phyloP scores from a whole-genome alignment of 163 green algal genomes.

The Scenedesmus sp. region DNA sequence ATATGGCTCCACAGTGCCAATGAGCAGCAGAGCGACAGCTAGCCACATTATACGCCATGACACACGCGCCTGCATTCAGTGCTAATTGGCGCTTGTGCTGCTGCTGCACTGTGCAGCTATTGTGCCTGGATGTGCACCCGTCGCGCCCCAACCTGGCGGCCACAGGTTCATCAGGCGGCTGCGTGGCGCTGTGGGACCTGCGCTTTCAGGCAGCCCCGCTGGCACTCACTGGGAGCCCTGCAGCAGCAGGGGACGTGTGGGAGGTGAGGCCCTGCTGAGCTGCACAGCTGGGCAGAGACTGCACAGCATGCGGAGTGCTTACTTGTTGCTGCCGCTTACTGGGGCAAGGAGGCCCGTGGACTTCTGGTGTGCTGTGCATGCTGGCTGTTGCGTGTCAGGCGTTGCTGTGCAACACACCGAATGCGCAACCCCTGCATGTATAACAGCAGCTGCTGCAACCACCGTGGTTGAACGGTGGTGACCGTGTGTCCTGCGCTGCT shows the following conservation, averaged over 20 bases:
- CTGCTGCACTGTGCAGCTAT: slow-evolving; percentile 1
- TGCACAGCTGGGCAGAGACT: not conserved
- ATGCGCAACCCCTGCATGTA: too few relatives aligned
- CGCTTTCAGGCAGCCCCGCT: slow-evolving; percentile 49
- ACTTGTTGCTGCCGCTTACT: too few relatives aligned
- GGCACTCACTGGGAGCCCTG: not conserved
- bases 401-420: too few relatives aligned
- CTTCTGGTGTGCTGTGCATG: too few relatives aligned
- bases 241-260: slow-evolving; percentile 57
- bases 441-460: too few relatives aligned
- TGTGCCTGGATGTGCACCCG: slow-evolving; percentile 63
- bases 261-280: slow-evolving; percentile 49
- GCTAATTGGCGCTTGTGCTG: not conserved
- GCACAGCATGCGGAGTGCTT: too few relatives aligned
- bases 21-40: too few relatives aligned
- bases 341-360: too few relatives aligned
- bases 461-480: not conserved
- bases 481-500: not conserved
- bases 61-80: not conserved
- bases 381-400: too few relatives aligned
- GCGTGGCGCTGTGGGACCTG: slow-evolving; percentile 68
- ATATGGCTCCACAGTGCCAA: too few relatives aligned
- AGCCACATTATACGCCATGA: not conserved
- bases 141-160: slow-evolving; percentile 63
- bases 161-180: slow-evolving; percentile 53